phyloP scores from a whole-genome alignment of 495 filamentous ascomycete genomes.

The Aspergillus incahuasiensis region DNA sequence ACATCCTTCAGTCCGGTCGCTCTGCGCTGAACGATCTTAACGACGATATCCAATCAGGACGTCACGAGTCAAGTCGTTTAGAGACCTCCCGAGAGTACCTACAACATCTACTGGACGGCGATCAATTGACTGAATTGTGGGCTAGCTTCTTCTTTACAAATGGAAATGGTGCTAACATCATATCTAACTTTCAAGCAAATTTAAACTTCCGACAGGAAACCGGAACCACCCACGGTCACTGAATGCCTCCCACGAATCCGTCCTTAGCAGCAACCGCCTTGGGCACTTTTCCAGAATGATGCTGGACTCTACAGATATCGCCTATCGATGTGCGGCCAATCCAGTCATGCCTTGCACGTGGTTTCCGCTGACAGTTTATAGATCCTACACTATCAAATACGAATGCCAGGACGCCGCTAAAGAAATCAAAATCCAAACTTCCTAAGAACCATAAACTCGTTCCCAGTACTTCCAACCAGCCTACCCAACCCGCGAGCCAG shows the following conservation, averaged over 20 bases:
- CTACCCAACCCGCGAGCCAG: constrained; percentile 23
- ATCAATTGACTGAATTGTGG: constrained; percentile 70
- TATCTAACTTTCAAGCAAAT: constrained; percentile 50
- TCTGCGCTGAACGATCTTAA: constrained; percentile 38
- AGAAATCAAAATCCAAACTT: constrained; percentile 19
- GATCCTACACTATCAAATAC: constrained; percentile 37
- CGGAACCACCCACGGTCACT: constrained; percentile 19
- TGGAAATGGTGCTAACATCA: constrained; percentile 15
- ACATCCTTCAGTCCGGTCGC: constrained; percentile 43
- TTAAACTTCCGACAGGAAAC: constrained; percentile 50
- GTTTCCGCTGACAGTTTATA: constrained; percentile 19
- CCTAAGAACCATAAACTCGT: constrained; percentile 18
- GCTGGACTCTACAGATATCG: constrained; percentile 50
- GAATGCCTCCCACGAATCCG: constrained; percentile 17
- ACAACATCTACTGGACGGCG: constrained; percentile 62
- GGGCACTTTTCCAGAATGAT: constrained; percentile 57
- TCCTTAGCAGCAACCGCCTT: constrained; percentile 30
- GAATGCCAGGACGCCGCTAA: constrained; percentile 17
- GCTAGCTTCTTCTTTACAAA: constrained; percentile 22
- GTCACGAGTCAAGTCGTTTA: constrained; percentile 36
- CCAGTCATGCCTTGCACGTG: neutral
- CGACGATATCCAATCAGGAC: constrained; percentile 35
- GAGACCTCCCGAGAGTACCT: constrained; percentile 57
- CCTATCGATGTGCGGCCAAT: constrained; percentile 47
- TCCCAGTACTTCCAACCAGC: constrained; percentile 14